Conservation (phyloP, 1,284 basidiomycete genomes). For the Leccinum fuscescens region DNA sequence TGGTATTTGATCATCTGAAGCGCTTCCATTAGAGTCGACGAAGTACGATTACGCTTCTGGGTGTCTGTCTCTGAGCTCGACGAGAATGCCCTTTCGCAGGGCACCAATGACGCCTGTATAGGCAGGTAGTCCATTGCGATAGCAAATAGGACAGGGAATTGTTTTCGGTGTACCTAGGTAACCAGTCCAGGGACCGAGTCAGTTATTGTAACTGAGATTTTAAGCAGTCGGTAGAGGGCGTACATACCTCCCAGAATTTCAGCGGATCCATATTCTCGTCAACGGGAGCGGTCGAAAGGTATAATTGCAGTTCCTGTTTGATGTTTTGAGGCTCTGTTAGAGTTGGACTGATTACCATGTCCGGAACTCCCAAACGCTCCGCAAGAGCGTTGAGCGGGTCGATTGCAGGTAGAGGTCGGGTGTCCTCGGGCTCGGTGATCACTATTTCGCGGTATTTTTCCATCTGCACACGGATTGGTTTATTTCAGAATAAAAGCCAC, state of each 20-base stretch:
- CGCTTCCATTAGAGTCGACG: not conserved
- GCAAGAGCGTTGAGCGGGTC: too few relatives aligned
- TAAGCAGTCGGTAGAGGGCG: too few relatives aligned
- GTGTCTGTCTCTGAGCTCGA: slow-evolving; percentile 6
- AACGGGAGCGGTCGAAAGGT: not conserved
- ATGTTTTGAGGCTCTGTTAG: not conserved
- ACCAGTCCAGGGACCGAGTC: not conserved
- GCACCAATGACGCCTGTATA: slow-evolving; percentile 3
- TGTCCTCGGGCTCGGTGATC: too few relatives aligned
- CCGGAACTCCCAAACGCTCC: too few relatives aligned
- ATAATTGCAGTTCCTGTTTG: not conserved
- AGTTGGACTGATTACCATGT: not conserved
- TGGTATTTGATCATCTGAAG: not conserved
- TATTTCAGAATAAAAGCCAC: too few relatives aligned
- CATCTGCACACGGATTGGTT: too few relatives aligned
- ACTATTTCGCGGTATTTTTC: too few relatives aligned
- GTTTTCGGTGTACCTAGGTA: not conserved
- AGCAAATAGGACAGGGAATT: slow-evolving; percentile 7
- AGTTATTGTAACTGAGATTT: not conserved
- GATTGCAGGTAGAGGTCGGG: too few relatives aligned
- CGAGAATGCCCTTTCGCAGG: slow-evolving; percentile 5
- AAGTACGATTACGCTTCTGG: slow-evolving; percentile 1
- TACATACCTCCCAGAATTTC: not conserved
- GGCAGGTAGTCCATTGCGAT: slow-evolving; percentile 13
- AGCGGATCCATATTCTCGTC: not conserved